These are phyloP conservation scores for Naganishia friedmannii DNA, from an alignment of 768 basidiomycete species.

Conservation along the genomic window DNA sequence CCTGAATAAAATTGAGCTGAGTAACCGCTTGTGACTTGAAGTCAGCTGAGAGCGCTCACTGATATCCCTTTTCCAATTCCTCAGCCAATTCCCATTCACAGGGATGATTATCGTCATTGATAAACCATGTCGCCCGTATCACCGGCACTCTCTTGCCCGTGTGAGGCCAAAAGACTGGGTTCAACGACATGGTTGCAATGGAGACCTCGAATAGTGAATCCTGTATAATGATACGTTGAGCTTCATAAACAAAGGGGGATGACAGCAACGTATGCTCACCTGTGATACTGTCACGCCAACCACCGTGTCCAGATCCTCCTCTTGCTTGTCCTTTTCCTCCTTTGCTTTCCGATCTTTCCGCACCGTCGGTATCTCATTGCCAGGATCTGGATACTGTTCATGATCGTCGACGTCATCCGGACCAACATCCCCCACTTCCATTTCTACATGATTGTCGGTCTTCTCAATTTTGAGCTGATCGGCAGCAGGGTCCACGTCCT, in stretches of 20 bases:
- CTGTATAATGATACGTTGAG: slow-evolving; percentile 31
- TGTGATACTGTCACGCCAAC: slow-evolving; percentile 48
- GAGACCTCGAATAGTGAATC: slow-evolving; percentile 51
- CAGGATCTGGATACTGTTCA: slow-evolving; percentile 28
- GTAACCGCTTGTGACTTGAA: not conserved
- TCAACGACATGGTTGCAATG: slow-evolving; percentile 46
- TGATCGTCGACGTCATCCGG: slow-evolving; percentile 19
- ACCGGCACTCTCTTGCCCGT: slow-evolving; percentile 52
- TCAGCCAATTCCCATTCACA: slow-evolving; percentile 53
- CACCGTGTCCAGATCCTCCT: slow-evolving; percentile 46
- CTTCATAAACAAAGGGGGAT: not conserved
- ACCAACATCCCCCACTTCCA: not conserved
- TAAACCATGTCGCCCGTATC: slow-evolving; percentile 54
- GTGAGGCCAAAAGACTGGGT: slow-evolving; percentile 55
- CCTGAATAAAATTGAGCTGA: too few species aligned
- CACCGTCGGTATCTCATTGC: slow-evolving; percentile 3
- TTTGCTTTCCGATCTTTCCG: slow-evolving; percentile 19
- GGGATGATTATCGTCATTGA: slow-evolving; percentile 52
- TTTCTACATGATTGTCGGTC: not conserved
- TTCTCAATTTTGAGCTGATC: slow-evolving; percentile 12
- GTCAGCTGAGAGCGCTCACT: slow-evolving; percentile 31
- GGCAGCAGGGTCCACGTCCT: slow-evolving; percentile 5
- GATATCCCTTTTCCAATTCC: slow-evolving; percentile 53
- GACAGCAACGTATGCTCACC: slow-evolving; percentile 35
- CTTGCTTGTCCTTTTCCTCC: slow-evolving; percentile 42